phyloP scores from a whole-genome alignment of 345 rosid species.

The Eucalyptus microcorys region DNA sequence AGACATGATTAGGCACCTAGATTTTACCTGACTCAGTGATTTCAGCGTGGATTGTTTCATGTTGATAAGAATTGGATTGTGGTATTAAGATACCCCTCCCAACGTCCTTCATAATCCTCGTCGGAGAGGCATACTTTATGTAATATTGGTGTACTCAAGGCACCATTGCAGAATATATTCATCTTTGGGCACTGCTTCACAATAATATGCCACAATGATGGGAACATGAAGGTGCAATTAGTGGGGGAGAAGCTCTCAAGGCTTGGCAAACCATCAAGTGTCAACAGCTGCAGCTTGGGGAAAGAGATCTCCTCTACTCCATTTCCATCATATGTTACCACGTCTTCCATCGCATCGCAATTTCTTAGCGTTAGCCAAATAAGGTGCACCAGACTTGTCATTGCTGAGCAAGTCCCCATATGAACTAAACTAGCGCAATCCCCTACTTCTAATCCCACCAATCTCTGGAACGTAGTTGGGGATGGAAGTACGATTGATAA shows the following conservation, averaged over 20 bases:
- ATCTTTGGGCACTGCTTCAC: not conserved
- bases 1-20: not conserved
- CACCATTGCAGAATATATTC: not conserved
- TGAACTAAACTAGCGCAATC: not conserved
- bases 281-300: accelerated
- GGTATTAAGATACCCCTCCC: not conserved
- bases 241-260: not conserved
- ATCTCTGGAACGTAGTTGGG: not conserved
- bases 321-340: not conserved
- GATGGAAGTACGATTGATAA: not conserved
- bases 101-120: accelerated
- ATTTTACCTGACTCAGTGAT: not conserved
- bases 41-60: not conserved
- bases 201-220: accelerated
- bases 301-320: not conserved
- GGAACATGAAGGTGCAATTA: accelerated
- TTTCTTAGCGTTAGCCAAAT: accelerated
- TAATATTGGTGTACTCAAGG: not conserved
- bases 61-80: not conserved
- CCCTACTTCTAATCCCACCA: accelerated
- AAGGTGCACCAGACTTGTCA: not conserved
- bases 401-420: not conserved
- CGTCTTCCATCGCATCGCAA: not conserved
- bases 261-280: not conserved
- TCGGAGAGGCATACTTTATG: accelerated